These are phyloP conservation scores for Ophiosphaerella herpotricha DNA, from an alignment of 2,329 filamentous ascomycete species.

Conservation along the genomic window DNA sequence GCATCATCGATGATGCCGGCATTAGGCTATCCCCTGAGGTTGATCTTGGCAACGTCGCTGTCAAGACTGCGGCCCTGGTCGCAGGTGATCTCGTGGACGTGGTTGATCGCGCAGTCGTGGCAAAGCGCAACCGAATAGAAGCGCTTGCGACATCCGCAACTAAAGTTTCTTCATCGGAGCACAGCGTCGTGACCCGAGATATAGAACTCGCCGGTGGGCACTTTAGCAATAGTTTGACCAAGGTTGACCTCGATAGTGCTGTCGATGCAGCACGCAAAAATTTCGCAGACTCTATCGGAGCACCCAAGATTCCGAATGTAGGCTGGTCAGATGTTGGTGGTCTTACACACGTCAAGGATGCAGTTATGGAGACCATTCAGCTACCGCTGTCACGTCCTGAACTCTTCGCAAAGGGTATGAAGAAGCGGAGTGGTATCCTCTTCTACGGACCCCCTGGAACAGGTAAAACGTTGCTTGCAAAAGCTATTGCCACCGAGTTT, in stretches of 20 bases:
- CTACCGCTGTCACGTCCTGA: slow-evolving; percentile 89
- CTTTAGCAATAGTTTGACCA: slow-evolving; percentile 75
- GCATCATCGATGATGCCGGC: slow-evolving; percentile 75
- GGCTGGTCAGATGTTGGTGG: slow-evolving; percentile 96
- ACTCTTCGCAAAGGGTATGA: slow-evolving; percentile 95
- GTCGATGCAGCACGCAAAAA: slow-evolving; percentile 96
- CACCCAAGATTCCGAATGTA: slow-evolving; percentile 96
- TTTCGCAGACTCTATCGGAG: slow-evolving; percentile 95
- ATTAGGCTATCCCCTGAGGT: slow-evolving; percentile 81
- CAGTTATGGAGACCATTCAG: slow-evolving; percentile 96
- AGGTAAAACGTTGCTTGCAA: slow-evolving; percentile 89
- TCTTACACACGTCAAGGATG: slow-evolving; percentile 90
- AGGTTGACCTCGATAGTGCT: slow-evolving; percentile 85
- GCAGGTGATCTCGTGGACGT: slow-evolving; percentile 94
- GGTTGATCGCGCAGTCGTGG: slow-evolving; percentile 83
- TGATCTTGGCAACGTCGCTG: slow-evolving; percentile 80
- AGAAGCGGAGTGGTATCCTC: slow-evolving; percentile 91
- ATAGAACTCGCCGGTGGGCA: slow-evolving; percentile 87
- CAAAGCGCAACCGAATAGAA: slow-evolving; percentile 76
- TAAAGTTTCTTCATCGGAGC: slow-evolving; percentile 37
- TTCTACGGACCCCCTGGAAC: slow-evolving; percentile 93
- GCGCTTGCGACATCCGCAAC: slow-evolving; percentile 62
- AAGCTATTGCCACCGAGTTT: slow-evolving; percentile 92
- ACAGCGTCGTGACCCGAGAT: slow-evolving; percentile 71
- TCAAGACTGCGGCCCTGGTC: slow-evolving; percentile 94